These are phyloP conservation scores for Penicillium paneum DNA, from an alignment of 2,329 filamentous ascomycete species.

Conservation along the genomic window DNA sequence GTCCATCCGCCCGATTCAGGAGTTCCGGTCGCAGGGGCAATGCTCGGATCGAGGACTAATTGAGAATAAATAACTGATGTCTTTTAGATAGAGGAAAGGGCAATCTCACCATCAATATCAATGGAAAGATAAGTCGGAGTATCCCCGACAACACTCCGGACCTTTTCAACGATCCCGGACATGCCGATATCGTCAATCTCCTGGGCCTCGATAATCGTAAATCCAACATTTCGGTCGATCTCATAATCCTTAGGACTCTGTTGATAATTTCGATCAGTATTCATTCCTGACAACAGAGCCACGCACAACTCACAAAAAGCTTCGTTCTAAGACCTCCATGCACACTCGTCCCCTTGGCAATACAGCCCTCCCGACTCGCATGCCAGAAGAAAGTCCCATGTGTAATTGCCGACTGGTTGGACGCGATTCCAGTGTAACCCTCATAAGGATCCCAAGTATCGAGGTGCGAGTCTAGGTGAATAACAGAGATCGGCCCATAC, in stretches of 20 bases:
- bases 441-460: constrained; percentile 28
- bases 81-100: not conserved
- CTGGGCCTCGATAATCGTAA: constrained; percentile 23
- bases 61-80: not conserved
- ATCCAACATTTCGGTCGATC: constrained; percentile 24
- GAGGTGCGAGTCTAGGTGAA: constrained; percentile 32
- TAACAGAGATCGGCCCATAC: constrained; percentile 24
- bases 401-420: constrained; percentile 23
- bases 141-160: constrained; percentile 15
- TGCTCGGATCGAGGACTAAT: constrained; percentile 30
- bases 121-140: constrained; percentile 32
- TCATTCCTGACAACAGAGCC: not conserved
- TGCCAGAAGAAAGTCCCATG: constrained; percentile 31
- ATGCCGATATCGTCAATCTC: constrained; percentile 28
- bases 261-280: not conserved
- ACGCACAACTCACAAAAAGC: constrained; percentile 12
- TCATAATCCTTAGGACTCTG: constrained; percentile 24
- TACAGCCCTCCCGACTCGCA: constrained; percentile 23
- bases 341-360: constrained; percentile 24
- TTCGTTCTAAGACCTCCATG: constrained; percentile 27
- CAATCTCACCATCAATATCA: constrained; percentile 30
- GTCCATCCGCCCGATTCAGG: constrained; percentile 26
- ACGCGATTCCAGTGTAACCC: constrained; percentile 23
- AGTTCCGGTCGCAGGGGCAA: constrained; percentile 33
- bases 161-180: constrained; percentile 20